These are phyloP conservation scores for Scopulariopsis brevicaulis DNA, from an alignment of 2,329 filamentous ascomycete genomes.

Conservation along the genomic window DNA sequence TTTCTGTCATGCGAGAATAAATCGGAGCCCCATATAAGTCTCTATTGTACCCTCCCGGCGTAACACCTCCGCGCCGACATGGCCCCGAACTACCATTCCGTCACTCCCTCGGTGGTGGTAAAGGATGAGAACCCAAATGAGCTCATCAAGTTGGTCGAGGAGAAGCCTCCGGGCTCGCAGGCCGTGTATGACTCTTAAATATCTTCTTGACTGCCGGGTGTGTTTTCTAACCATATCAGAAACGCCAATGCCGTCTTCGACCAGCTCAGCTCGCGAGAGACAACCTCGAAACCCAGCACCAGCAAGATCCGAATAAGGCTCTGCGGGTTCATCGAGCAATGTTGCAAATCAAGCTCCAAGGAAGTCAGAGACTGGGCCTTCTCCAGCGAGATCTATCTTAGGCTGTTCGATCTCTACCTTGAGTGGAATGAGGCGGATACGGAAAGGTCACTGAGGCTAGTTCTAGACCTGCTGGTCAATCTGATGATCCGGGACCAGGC, in stretches of 20 bases:
- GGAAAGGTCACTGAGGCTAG: slow-evolving; percentile 50
- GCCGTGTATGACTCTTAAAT: neutral
- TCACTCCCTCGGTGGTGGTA: neutral
- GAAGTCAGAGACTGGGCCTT: slow-evolving; percentile 38
- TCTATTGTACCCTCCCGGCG: neutral
- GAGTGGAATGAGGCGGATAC: slow-evolving; percentile 58
- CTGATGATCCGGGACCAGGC: slow-evolving; percentile 39
- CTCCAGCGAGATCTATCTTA: slow-evolving; percentile 30
- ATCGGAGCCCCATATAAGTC: neutral
- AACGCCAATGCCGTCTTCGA: slow-evolving; percentile 31
- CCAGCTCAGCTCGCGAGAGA: slow-evolving; percentile 33
- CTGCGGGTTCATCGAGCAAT: slow-evolving; percentile 51
- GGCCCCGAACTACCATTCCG: neutral
- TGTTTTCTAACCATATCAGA: slow-evolving; percentile 9
- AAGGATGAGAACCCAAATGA: neutral
- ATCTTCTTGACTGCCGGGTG: neutral
- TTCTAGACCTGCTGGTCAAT: slow-evolving; percentile 44
- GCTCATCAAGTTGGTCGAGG: neutral
- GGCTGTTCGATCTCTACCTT: slow-evolving; percentile 50
- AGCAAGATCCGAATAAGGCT: slow-evolving; percentile 45
- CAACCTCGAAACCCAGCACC: slow-evolving; percentile 41
- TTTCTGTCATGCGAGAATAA: neutral
- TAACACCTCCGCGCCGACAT: neutral
- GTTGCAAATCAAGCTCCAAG: slow-evolving; percentile 34
- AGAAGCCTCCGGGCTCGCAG: neutral